Base-by-base conservation (phyloP, 2,329 filamentous ascomycete species). In the Monosporascus sp. region DNA sequence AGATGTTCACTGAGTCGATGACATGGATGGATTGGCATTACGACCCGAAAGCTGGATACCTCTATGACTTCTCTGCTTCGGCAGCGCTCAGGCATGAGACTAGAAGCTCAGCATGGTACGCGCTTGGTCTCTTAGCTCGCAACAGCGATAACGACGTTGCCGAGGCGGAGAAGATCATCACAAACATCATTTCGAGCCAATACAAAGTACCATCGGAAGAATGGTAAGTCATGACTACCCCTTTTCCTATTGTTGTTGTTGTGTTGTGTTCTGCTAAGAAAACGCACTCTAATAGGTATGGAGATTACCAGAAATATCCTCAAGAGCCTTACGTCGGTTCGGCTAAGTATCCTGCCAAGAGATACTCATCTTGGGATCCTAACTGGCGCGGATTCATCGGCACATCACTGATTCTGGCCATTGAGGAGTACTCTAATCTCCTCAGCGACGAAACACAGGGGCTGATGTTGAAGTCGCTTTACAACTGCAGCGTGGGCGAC, bases 371-470 rank as follows among this genome's bases (percentile, higher is more conserved):
- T 0, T 86, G 80, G 78, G 83, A 86, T 58, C 81, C 82, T 2
- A 86, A 86, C 56, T 86, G 82, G 82, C 72, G 83, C 49, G 82
- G 82, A 1, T 86, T 86, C 53, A 73, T 86, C 36, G 80, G 81
- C 14, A 83, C 80, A 0, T 76, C 80, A 0, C 73, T 86, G 15
- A 76, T 86, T 25, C 69, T 85, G 41, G 77, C 77, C 25, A 70
- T 83, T 22, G 82, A 86, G 61, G 82, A 86, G 57, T 86, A 81
- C 50, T 64, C 72, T 0, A 63, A 77, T 53, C 69, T 85, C 1
- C 57, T 78, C 3, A 69, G 65, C 49, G 57, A 65, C 49, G 49
- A 60, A 3, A 71, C 71, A 0, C 66, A 73, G 48, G 53, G 62
- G 0, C 69, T 77, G 17, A 79, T 86, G 52, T 64, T 83, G 0